These are phyloP conservation scores for Nepenthes alata DNA, from an alignment of 179 eudicot species.

Conservation along the genomic window DNA sequence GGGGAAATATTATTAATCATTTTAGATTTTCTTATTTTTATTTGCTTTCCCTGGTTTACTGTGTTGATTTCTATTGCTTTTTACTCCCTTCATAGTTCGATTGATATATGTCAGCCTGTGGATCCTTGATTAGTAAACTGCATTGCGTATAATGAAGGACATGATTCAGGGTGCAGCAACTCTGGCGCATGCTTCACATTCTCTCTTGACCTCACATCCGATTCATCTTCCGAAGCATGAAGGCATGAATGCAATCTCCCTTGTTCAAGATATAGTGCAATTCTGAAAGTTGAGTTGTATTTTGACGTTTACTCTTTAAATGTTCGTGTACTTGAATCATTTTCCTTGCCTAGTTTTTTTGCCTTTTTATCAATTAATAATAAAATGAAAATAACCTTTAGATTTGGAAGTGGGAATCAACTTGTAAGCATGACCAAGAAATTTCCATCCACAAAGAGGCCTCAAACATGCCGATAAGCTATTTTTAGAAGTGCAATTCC, in stretches of 20 bases:
- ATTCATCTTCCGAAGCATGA: constrained; percentile 44
- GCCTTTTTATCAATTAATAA: too few species aligned
- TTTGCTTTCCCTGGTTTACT: neutral
- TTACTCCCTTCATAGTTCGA: neutral
- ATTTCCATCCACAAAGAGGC: too few species aligned
- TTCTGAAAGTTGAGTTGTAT: neutral
- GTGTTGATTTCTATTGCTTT: neutral
- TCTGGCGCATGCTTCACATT: constrained; percentile 43
- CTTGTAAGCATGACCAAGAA: too few species aligned
- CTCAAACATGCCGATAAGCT: neutral
- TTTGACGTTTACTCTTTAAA: neutral
- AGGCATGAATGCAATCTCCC: constrained; percentile 18
- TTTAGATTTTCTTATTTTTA: neutral
- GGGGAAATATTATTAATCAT: neutral
- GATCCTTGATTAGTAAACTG: constrained; percentile 8
- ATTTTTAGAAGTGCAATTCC: neutral
- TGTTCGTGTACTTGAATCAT: too few species aligned
- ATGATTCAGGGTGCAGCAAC: constrained; percentile 44
- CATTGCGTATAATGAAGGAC: constrained; percentile 26
- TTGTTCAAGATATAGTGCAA: neutral
- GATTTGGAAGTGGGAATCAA: neutral
- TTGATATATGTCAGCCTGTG: neutral
- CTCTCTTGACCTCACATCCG: constrained; percentile 38
- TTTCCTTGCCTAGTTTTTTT: neutral
- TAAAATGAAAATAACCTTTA: neutral